phyloP scores from a whole-genome alignment of 805 yeast species.

The Kurtzmaniella fragi region DNA sequence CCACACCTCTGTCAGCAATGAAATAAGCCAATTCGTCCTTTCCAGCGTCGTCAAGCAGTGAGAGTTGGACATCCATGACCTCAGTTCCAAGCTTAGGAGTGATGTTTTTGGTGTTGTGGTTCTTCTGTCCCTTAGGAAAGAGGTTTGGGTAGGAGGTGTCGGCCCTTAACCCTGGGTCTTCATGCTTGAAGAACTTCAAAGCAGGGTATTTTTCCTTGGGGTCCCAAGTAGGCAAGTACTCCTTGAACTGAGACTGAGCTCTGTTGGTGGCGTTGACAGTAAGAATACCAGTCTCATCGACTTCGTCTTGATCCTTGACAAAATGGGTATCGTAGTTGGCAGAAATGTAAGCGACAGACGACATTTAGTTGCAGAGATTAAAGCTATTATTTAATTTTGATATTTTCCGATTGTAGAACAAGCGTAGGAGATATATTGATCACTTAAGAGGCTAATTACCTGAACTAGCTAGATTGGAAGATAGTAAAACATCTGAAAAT shows the following conservation, averaged over 20 bases:
- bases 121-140: slow-evolving; percentile 11
- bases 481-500: no score
- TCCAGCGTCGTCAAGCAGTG: slow-evolving; percentile 18
- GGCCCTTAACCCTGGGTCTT: slow-evolving; percentile 25
- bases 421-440: no score
- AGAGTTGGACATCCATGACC: slow-evolving; percentile 24
- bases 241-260: slow-evolving; percentile 18
- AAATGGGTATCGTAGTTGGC: slow-evolving; percentile 10
- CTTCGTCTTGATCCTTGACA: slow-evolving; percentile 10
- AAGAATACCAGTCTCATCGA: slow-evolving; percentile 18
- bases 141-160: slow-evolving; percentile 16
- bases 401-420: no score
- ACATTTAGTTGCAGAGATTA: no score
- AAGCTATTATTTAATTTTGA: no score
- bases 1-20: slow-evolving; percentile 31
- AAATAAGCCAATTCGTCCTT: slow-evolving; percentile 29
- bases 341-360: not conserved
- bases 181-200: slow-evolving; percentile 19
- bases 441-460: no score
- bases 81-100: slow-evolving; percentile 31
- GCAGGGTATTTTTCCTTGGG: slow-evolving; percentile 25
- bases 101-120: slow-evolving; percentile 12
- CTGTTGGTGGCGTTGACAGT: slow-evolving; percentile 21
- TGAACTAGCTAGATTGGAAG: no score
- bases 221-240: slow-evolving; percentile 31